These are phyloP conservation scores for Apophysomyces ossiformis DNA, from an alignment of 371 early-diverging fungal genomes.

Conservation along the genomic window DNA sequence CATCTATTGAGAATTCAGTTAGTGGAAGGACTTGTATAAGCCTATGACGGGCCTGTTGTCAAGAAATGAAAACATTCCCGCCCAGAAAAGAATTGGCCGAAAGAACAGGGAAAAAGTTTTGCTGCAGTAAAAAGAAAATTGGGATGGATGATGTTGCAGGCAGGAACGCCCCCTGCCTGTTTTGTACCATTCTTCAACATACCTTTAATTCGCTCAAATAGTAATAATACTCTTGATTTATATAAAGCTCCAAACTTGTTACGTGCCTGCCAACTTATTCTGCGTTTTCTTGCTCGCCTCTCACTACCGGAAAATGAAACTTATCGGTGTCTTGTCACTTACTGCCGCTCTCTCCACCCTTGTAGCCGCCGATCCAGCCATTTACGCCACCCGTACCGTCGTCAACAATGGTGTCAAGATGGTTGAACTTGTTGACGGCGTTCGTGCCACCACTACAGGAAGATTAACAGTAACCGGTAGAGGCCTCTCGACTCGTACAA, in stretches of 20 bases:
- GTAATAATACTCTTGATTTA: background rate
- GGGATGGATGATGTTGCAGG: background rate
- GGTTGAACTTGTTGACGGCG: conserved; percentile 1
- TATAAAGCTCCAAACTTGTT: background rate
- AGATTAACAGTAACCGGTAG: background rate
- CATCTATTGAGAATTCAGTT: conserved; percentile 4
- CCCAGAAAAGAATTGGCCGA: background rate
- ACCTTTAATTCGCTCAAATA: conserved; percentile 2
- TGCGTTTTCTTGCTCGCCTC: background rate
- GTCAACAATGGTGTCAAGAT: background rate
- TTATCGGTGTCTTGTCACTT: background rate
- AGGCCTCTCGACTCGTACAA: background rate
- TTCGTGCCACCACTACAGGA: background rate
- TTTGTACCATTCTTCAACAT: conserved; percentile 6
- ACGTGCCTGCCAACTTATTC: conserved; percentile 1
- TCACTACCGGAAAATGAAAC: background rate
- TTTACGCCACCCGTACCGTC: background rate
- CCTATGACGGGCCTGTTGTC: background rate
- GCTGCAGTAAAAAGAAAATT: background rate
- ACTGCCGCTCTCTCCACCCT: background rate
- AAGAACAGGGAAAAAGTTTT: background rate
- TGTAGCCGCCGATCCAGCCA: background rate
- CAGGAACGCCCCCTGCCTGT: conserved; percentile 5
- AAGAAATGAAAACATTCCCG: conserved; percentile 7
- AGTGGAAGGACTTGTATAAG: background rate